Conservation (phyloP, 2,329 filamentous ascomycete species). For the Falciphora oryzae region DNA sequence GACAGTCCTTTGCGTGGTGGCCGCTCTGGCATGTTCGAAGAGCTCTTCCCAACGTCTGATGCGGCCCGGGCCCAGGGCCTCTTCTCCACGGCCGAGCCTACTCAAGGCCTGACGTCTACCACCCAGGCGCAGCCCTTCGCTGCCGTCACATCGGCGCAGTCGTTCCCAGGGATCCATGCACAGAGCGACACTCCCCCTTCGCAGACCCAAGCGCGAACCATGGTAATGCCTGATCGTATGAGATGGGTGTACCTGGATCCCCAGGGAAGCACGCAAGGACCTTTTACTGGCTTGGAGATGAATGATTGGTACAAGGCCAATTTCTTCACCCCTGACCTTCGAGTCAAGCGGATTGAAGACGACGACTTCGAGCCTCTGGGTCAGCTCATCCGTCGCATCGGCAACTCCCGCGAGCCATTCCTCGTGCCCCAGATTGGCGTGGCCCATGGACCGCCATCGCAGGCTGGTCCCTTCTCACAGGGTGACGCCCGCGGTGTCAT, state of each 20-base stretch:
- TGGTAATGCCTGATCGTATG: constrained; percentile 99
- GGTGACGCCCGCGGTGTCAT: constrained; percentile 57
- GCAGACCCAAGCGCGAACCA: constrained; percentile 63
- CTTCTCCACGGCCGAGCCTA: constrained; percentile 16
- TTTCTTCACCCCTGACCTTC: constrained; percentile 90
- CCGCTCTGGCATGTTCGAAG: constrained; percentile 18
- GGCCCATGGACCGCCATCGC: constrained; percentile 70
- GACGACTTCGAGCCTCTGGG: constrained; percentile 90
- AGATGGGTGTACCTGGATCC: constrained; percentile 97
- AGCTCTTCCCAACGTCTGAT: constrained; percentile 14
- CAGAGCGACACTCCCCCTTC: constrained; percentile 38
- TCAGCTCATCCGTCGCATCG: constrained; percentile 90
- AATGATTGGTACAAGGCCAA: constrained; percentile 99
- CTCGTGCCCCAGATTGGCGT: constrained; percentile 96
- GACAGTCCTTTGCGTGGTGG: constrained; percentile 53
- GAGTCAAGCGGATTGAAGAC: constrained; percentile 94
- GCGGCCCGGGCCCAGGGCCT: constrained; percentile 9
- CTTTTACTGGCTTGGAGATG: constrained; percentile 96
- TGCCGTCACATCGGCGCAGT: constrained; percentile 10
- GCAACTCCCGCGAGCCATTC: constrained; percentile 96
- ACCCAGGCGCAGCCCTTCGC: constrained; percentile 25
- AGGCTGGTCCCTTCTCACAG: constrained; percentile 41
- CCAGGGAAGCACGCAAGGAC: constrained; percentile 84
- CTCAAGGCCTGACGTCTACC: constrained; percentile 26
- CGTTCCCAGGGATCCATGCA: constrained; percentile 9